Conservation (phyloP, 176 grass and related monocot genomes). For the sorghum (Sorghum bicolor) region Sorghum_bicolor_NCBIv3 NC_012879.2:5102501-5103000, state of each 20-base stretch:
- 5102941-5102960: neutral
- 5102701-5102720: neutral
- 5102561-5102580: constrained; percentile 87
- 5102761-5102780: neutral
- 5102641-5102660: too few relatives aligned
- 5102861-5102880: constrained; percentile 5
- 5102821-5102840: neutral
- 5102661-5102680: neutral
- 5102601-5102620: neutral
- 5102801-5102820: neutral
- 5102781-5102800: neutral
- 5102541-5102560: constrained; percentile 35
- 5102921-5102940: neutral
- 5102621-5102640: neutral
- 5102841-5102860: neutral
- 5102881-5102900: neutral
- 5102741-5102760: too few relatives aligned
- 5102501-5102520: neutral
- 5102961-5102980: neutral
- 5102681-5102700: neutral
- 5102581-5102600: constrained; percentile 40
- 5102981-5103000: neutral
- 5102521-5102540: constrained; percentile 13
- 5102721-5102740: neutral
- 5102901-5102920: neutral